Conservation (phyloP, 345 rosid genomes). For the Moringa oleifera region DNA sequence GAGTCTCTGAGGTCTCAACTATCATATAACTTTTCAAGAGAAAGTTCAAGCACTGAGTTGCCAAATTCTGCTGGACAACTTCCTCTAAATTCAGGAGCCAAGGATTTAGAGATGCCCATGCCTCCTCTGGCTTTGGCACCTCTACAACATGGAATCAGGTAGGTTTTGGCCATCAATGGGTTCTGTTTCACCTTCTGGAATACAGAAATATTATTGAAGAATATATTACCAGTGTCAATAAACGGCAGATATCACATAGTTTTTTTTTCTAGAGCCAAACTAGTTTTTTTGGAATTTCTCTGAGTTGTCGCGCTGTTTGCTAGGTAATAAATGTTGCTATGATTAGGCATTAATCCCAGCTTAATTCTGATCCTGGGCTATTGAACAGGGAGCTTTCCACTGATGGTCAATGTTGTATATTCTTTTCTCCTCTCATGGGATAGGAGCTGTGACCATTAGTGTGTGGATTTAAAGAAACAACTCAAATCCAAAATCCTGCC, state of each 20-base stretch:
- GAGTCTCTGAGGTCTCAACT: conserved; percentile 49
- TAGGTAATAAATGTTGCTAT: not conserved
- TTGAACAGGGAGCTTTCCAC: not conserved
- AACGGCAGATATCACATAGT: conserved; percentile 2
- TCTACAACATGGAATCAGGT: conserved; percentile 61
- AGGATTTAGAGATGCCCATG: conserved; percentile 88
- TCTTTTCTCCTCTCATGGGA: not conserved
- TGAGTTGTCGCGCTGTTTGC: not conserved
- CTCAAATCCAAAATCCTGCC: not conserved
- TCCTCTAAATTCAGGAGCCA: conserved; percentile 35
- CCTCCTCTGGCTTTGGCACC: conserved; percentile 80
- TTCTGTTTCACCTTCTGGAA: not conserved
- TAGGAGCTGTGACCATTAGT: too few species aligned
- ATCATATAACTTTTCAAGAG: conserved; percentile 33
- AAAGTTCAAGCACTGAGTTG: conserved; percentile 18
- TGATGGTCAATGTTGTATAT: not conserved
- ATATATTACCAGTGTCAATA: too few species aligned
- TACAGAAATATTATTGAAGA: not conserved
- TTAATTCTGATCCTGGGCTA: not conserved
- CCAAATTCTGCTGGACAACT: conserved; percentile 20
- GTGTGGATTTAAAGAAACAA: too few species aligned
- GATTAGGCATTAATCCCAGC: not conserved
- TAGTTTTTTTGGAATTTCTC: not conserved
- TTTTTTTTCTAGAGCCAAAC: not conserved
- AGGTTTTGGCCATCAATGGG: conserved; percentile 13